Evolutionary conservation across 306 rosid genomes (phyloP).

Genomic region (Echinosophora koreensis): DNA sequence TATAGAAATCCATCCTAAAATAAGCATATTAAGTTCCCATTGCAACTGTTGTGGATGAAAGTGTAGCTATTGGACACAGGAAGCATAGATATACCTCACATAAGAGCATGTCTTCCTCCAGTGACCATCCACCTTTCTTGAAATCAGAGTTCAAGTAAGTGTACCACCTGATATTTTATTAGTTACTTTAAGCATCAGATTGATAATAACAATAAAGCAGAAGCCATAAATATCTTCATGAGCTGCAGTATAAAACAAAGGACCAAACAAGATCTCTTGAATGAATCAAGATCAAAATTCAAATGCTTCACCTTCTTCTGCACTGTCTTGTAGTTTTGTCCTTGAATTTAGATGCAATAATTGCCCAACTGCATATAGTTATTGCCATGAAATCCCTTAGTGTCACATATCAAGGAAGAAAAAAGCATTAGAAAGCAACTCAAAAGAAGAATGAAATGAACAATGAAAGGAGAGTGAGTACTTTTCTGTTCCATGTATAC

Average conservation of each 20-base stretch:
- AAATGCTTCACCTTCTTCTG: constrained; percentile 72
- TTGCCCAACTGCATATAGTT: constrained; percentile 73
- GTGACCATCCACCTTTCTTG: constrained; percentile 94
- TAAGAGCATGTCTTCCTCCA: constrained; percentile 84
- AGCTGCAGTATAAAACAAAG: not conserved
- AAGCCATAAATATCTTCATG: constrained; percentile 18
- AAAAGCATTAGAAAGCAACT: constrained; percentile 2
- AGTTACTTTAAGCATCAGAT: constrained; percentile 39
- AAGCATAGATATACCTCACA: constrained; percentile 73
- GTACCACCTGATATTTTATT: constrained; percentile 74
- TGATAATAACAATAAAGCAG: constrained; percentile 27
- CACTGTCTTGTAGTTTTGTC: constrained; percentile 93
- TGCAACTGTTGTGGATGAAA: not conserved
- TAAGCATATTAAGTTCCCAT: constrained; percentile 9
- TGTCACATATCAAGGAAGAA: constrained; percentile 17
- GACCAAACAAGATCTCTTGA: constrained; percentile 19
- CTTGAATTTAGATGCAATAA: constrained; percentile 89
- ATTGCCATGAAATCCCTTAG: constrained; percentile 35
- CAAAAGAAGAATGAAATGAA: constrained; percentile 34
- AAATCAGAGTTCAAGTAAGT: constrained; percentile 91
- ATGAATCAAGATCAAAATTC: constrained; percentile 36
- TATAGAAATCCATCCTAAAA: not conserved
- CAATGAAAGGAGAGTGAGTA: constrained; percentile 46
- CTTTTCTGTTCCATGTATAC: constrained; percentile 86
- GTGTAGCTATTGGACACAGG: not conserved